phyloP scores from a whole-genome alignment of 441 rosid genomes.

The Gossypium trilobum region DNA sequence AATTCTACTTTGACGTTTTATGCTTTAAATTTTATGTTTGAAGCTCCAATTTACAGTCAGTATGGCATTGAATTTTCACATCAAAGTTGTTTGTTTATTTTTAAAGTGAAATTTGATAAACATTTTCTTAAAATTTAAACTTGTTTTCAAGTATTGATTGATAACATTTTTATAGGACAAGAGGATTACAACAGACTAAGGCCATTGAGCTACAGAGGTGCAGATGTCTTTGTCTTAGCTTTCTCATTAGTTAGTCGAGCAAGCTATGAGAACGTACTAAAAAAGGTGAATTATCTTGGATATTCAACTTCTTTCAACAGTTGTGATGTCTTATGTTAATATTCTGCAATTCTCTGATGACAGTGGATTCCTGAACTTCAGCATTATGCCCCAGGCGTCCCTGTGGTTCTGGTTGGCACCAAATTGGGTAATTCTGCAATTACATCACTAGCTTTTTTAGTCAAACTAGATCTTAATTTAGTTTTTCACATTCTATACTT shows the following conservation, averaged over 20 bases:
- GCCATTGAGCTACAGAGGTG: constrained; percentile 97
- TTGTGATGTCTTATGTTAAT: not conserved
- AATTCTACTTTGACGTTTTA: not conserved
- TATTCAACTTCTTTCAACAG: not conserved
- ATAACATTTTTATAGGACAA: constrained; percentile 47
- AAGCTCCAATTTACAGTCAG: not conserved
- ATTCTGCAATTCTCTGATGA: constrained; percentile 18
- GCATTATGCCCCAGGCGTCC: constrained; percentile 84
- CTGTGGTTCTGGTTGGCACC: constrained; percentile 85
- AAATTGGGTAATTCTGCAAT: constrained; percentile 57
- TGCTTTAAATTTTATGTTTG: not conserved
- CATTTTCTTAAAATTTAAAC: not conserved
- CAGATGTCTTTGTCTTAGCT: constrained; percentile 87
- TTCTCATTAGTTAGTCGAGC: constrained; percentile 93
- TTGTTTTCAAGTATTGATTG: constrained; percentile 14
- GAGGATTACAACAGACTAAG: constrained; percentile 90
- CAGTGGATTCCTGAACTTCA: constrained; percentile 98
- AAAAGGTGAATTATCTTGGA: constrained; percentile 49
- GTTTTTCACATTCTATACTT: not conserved
- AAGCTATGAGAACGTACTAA: constrained; percentile 82
- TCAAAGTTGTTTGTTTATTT: not conserved
- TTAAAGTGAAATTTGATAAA: constrained; percentile 2
- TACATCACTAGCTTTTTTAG: constrained; percentile 2
- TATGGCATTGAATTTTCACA: not conserved
- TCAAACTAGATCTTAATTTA: not conserved